These are phyloP conservation scores for Aspergillus pseudonomiae DNA, from an alignment of 2,329 filamentous ascomycete species.

Conservation along the genomic window DNA sequence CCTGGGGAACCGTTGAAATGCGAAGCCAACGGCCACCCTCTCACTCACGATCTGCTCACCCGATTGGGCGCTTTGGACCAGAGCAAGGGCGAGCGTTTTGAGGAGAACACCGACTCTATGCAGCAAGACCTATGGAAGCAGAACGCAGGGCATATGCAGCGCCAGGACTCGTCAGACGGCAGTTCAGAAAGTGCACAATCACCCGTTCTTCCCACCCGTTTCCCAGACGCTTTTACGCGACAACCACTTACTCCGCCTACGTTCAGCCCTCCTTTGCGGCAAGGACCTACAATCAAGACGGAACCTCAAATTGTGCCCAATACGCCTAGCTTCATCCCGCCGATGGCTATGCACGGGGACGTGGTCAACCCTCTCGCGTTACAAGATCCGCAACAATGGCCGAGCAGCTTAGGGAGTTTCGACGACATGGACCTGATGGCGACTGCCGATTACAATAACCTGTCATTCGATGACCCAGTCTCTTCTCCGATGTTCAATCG, in stretches of 20 bases:
- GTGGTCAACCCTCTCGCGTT: conserved; percentile 42
- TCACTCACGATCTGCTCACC: conserved; percentile 66
- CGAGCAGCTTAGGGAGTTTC: conserved; percentile 30
- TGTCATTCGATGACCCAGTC: conserved; percentile 39
- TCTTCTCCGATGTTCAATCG: conserved; percentile 41
- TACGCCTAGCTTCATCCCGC: conserved; percentile 26
- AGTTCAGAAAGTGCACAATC: conserved; percentile 60
- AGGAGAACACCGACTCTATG: conserved; percentile 60
- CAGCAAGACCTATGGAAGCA: conserved; percentile 59
- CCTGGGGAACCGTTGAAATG: conserved; percentile 57
- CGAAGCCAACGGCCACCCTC: conserved; percentile 56
- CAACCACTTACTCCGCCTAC: conserved; percentile 46
- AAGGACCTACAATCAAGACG: conserved; percentile 31
- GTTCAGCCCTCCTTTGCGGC: conserved; percentile 40
- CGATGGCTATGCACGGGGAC: conserved; percentile 34
- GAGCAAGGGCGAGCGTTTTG: conserved; percentile 57
- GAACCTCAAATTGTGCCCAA: conserved; percentile 27
- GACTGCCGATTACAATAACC: conserved; percentile 31
- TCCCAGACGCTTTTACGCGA: conserved; percentile 34
- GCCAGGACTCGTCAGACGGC: conserved; percentile 59
- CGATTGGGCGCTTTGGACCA: conserved; percentile 60
- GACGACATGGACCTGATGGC: conserved; percentile 40
- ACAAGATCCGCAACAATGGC: conserved; percentile 35
- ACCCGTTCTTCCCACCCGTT: conserved; percentile 35
- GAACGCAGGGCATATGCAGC: conserved; percentile 55